These are phyloP conservation scores for Monosporascus cannonballus DNA, from an alignment of 2,329 filamentous ascomycete species.

Conservation along the genomic window DNA sequence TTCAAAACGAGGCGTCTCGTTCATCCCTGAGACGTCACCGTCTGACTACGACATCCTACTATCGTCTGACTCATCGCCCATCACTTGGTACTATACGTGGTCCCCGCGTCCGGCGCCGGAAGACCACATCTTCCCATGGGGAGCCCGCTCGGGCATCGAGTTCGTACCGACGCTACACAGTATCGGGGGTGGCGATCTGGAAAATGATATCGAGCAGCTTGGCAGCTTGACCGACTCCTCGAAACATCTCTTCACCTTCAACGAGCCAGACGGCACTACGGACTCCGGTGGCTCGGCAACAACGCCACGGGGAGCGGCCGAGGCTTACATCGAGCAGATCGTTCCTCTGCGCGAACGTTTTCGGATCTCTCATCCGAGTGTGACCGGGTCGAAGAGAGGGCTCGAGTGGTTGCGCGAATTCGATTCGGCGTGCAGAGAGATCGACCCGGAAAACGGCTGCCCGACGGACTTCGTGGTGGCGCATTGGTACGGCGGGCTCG, in stretches of 20 bases:
- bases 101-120: slow-evolving; percentile 24
- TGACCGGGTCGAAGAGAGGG: slow-evolving; percentile 32
- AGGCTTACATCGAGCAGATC: slow-evolving; percentile 30
- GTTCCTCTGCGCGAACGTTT: slow-evolving; percentile 29
- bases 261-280: slow-evolving; percentile 35
- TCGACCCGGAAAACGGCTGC: slow-evolving; percentile 29
- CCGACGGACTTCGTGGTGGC: slow-evolving; percentile 35
- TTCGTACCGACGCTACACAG: slow-evolving; percentile 35
- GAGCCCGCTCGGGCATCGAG: slow-evolving; percentile 18
- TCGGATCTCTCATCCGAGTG: slow-evolving; percentile 34
- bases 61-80: slow-evolving; percentile 27
- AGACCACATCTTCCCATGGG: slow-evolving; percentile 11
- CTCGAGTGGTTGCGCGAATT: slow-evolving; percentile 34
- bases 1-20: slow-evolving; percentile 23
- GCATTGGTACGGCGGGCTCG: slow-evolving; percentile 35
- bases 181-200: slow-evolving; percentile 23
- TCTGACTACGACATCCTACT: slow-evolving; percentile 29
- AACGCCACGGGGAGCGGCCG: slow-evolving; percentile 31
- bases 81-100: slow-evolving; percentile 39
- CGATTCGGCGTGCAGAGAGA: slow-evolving; percentile 33
- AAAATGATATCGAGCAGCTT: slow-evolving; percentile 20
- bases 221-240: slow-evolving; percentile 25
- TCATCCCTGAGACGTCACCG: slow-evolving; percentile 13
- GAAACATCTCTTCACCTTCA: slow-evolving; percentile 34
- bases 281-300: slow-evolving; percentile 33